These are phyloP conservation scores for Glycyrrhiza uralensis DNA, from an alignment of 306 rosid genomes.

Conservation along the genomic window DNA sequence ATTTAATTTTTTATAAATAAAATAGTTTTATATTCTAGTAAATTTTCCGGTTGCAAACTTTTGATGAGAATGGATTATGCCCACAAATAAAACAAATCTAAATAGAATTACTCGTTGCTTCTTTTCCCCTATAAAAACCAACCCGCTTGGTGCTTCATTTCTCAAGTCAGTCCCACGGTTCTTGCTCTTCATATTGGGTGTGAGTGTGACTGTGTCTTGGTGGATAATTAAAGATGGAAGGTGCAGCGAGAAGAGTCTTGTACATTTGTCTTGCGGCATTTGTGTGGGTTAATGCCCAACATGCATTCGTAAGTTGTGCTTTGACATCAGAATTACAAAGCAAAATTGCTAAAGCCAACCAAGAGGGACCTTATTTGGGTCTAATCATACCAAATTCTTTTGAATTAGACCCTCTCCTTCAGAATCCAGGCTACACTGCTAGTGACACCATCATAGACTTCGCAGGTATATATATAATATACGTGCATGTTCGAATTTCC, in stretches of 20 bases:
- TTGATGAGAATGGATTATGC: no score
- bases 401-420: constrained; percentile 53
- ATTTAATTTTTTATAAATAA: no score
- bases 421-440: constrained; percentile 37
- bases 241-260: not conserved
- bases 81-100: no score
- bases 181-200: not conserved
- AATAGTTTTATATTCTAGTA: no score
- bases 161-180: not conserved
- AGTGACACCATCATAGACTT: constrained; percentile 27
- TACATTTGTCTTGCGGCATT: constrained; percentile 9
- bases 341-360: constrained; percentile 26
- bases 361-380: constrained; percentile 54
- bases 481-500: not conserved
- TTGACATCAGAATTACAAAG: constrained; percentile 11
- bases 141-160: not conserved
- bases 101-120: no score
- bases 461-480: constrained; percentile 35
- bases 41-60: no score
- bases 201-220: no score
- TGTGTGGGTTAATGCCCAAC: constrained; percentile 25
- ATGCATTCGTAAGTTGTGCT: constrained; percentile 29
- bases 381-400: constrained; percentile 50
- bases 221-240: constrained; percentile 15
- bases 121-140: constrained; percentile 1